Conservation (phyloP, 108 stramenopile species). For the Fragilaria radians region DNA sequence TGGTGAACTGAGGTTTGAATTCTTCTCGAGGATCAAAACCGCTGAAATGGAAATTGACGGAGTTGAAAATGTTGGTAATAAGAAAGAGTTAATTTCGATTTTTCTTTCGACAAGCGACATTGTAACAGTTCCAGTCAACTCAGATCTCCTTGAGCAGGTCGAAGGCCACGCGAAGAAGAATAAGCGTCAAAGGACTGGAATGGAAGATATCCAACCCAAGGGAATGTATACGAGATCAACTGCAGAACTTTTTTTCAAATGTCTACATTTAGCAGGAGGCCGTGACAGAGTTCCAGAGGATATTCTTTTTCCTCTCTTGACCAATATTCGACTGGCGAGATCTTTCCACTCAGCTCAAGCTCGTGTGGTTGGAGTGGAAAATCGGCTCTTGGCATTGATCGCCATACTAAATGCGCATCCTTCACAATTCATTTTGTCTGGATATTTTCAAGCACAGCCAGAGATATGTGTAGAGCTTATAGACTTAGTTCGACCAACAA, state of each 20-base stretch:
- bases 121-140: neutral
- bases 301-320: conserved; percentile 65
- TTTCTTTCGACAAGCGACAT: conserved; percentile 7
- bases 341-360: conserved; percentile 56
- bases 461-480: conserved; percentile 84
- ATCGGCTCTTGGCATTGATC: conserved; percentile 66
- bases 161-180: conserved; percentile 19
- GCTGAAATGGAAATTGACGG: conserved; percentile 2
- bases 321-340: conserved; percentile 63
- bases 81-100: conserved; percentile 10
- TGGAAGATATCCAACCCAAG: no score
- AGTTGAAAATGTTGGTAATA: conserved; percentile 1
- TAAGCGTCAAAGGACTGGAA: conserved; percentile 22
- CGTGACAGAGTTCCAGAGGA: conserved; percentile 43
- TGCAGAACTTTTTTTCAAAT: conserved; percentile 46
- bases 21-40: conserved; percentile 5
- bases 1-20: conserved; percentile 46
- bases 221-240: conserved; percentile 25
- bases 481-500: conserved; percentile 77
- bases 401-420: conserved; percentile 69
- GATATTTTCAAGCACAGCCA: conserved; percentile 88
- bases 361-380: conserved; percentile 57
- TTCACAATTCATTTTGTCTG: conserved; percentile 63
- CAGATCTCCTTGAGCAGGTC: neutral
- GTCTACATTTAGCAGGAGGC: conserved; percentile 34